These are phyloP conservation scores for Microcos paniculata DNA, from an alignment of 345 rosid genomes.

Conservation along the genomic window DNA sequence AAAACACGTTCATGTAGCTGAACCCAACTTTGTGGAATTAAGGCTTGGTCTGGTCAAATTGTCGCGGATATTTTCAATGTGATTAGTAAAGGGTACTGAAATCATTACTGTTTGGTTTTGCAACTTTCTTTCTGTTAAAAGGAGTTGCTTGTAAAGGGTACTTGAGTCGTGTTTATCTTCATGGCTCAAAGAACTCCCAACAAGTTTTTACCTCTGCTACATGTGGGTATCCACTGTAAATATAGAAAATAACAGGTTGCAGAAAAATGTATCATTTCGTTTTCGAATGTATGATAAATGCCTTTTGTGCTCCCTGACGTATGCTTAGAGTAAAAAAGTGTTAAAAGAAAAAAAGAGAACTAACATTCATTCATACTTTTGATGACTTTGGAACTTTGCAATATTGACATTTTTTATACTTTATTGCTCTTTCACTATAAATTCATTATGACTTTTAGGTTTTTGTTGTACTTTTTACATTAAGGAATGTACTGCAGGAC, in stretches of 20 bases:
- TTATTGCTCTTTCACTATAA: background rate
- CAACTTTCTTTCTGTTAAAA: background rate
- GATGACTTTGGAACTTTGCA: background rate
- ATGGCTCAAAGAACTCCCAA: background rate
- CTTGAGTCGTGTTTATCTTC: background rate
- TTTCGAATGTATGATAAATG: background rate
- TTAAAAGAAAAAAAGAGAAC: background rate
- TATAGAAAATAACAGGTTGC: background rate
- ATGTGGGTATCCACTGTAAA: background rate
- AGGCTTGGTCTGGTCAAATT: background rate
- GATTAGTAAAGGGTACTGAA: background rate
- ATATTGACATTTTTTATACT: background rate
- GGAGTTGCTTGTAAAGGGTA: background rate
- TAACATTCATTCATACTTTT: background rate
- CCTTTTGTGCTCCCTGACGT: background rate
- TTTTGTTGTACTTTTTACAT: background rate
- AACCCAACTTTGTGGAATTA: background rate
- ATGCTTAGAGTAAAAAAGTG: background rate
- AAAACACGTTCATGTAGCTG: background rate
- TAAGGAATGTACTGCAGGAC: constrained; percentile 51
- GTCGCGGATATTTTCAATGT: background rate
- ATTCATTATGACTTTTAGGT: background rate
- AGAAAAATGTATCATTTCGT: background rate
- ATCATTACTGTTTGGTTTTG: background rate
- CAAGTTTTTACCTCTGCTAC: background rate